Evolutionary conservation across 2,329 filamentous ascomycete species (phyloP), one percentile per base, ranked within the genome.

Genomic region (Alternaria sp.): DNA sequence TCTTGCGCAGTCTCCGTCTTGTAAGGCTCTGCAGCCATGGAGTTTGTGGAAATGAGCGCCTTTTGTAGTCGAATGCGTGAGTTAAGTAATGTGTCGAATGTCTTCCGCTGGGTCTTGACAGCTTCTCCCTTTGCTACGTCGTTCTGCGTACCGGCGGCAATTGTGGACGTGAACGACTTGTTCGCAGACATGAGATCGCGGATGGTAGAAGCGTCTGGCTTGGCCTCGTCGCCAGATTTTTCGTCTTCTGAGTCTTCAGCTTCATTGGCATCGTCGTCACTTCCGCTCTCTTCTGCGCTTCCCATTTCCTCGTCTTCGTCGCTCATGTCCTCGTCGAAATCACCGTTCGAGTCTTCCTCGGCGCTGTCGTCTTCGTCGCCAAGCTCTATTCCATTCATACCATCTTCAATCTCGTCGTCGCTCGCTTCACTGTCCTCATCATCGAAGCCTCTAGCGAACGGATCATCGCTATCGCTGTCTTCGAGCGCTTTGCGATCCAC

Each of bases 11-110:
- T 67, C 1, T 81, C 74, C 1, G 68, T 55, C 26, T 68, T 68
- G 60, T 74, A 49, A 0, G 54, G 34, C 7, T 71, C 67, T 3
- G 71, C 65, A 5, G 67, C 62, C 63, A 78, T 68, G 1, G 93
- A 90, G 77, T 97, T 97, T 26, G 90, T 87, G 0, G 91, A 89
- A 16, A 95, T 86, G 14, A 99, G 81, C 2, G 92, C 93, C 78
- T 97, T 98, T 78, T 99, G 96, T 18, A 99, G 81, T 62, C 94
- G 91, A 73, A 99, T 97, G 20, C 95, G 89, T 14, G 93, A 87
- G 79, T 97, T 96, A 32, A 99, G 85, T 1, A 98, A 86, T 0
- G 91, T 88, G 69, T 98, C 94, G 73, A 97, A 99, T 0, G 90
- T 88, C 63, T 89, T 90, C 52, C 93, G 88, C 80, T 99, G 95